A percentile compares a stretch with the other conserved stretches of the same genome.
phyloP scores from a whole-genome alignment of 108 stramenopile species.

The Parmales sp. region DNA sequence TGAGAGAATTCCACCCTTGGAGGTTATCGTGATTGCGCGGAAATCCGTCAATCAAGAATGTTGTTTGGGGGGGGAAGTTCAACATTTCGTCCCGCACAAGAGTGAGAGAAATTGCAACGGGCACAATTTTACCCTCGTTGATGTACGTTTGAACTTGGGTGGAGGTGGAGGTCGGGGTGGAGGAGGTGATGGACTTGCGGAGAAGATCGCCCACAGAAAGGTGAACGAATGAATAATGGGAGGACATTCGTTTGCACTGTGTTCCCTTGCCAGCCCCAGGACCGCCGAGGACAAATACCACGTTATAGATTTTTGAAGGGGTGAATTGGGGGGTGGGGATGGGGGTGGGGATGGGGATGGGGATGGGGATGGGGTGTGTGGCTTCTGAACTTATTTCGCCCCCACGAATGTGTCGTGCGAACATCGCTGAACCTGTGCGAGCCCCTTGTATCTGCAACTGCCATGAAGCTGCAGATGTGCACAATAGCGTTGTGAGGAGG shows the following conservation, averaged over 20 bases:
- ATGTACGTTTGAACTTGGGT: conserved; percentile 71
- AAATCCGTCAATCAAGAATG: conserved; percentile 96
- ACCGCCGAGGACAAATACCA: conserved; percentile 86
- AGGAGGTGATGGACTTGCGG: conserved; percentile 47
- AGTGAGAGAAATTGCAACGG: conserved; percentile 77
- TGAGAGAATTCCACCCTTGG: conserved; percentile 54
- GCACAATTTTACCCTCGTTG: conserved; percentile 83
- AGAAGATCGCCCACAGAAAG: conserved; percentile 88
- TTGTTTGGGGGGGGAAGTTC: conserved; percentile 21
- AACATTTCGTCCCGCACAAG: conserved; percentile 74
- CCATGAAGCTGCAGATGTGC: no score
- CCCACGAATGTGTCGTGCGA: no score
- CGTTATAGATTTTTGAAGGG: conserved; percentile 26
- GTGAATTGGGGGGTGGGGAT: neutral
- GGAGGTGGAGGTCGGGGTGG: conserved; percentile 44
- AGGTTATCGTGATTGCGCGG: conserved; percentile 89
- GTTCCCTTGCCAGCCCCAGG: conserved; percentile 90
- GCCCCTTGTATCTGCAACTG: no score
- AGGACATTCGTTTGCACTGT: conserved; percentile 64
- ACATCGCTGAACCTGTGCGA: no score
- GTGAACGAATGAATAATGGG: conserved; percentile 74
- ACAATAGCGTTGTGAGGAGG: no score
- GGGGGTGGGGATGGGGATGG: no score
- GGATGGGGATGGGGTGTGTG: no score
- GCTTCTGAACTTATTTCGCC: no score